These are phyloP conservation scores for Viola pubescens DNA, from an alignment of 441 rosid genomes.

Conservation along the genomic window DNA sequence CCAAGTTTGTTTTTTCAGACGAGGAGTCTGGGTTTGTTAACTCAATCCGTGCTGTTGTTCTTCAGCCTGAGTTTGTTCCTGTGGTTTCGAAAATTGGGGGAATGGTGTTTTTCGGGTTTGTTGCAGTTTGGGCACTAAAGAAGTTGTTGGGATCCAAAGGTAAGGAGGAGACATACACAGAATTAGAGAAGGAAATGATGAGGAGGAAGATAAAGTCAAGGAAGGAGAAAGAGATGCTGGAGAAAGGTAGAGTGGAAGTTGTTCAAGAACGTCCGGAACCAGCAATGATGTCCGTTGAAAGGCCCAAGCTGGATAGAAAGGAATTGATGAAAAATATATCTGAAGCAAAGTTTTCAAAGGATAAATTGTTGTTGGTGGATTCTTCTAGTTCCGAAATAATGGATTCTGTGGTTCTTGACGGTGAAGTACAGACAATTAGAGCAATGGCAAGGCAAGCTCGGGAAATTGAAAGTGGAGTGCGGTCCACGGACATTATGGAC, in stretches of 20 bases:
- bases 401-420: conserved; percentile 28
- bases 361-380: conserved; percentile 26
- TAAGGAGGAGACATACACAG: conserved; percentile 36
- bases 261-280: conserved; percentile 28
- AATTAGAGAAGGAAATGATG: conserved; percentile 80
- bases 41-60: conserved; percentile 26
- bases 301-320: conserved; percentile 58
- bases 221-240: conserved; percentile 42
- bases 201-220: conserved; percentile 69
- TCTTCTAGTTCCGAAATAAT: conserved; percentile 27
- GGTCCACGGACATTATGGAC: conserved; percentile 7
- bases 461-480: conserved; percentile 39
- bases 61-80: conserved; percentile 33
- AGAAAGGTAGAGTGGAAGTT: conserved; percentile 49
- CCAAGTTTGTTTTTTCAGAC: conserved; percentile 47
- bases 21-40: conserved; percentile 35
- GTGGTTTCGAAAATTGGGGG: conserved; percentile 42
- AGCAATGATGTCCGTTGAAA: conserved; percentile 26
- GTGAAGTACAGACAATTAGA: conserved; percentile 42
- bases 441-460: conserved; percentile 47
- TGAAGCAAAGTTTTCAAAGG: conserved; percentile 33
- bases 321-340: conserved; percentile 43
- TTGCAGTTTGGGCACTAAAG: conserved; percentile 48
- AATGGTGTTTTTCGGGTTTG: conserved; percentile 40
- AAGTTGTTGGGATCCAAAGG: conserved; percentile 30